Evolutionary conservation across 2,329 filamentous ascomycete species (phyloP).

Genomic region (Fusarium falciforme): DNA sequence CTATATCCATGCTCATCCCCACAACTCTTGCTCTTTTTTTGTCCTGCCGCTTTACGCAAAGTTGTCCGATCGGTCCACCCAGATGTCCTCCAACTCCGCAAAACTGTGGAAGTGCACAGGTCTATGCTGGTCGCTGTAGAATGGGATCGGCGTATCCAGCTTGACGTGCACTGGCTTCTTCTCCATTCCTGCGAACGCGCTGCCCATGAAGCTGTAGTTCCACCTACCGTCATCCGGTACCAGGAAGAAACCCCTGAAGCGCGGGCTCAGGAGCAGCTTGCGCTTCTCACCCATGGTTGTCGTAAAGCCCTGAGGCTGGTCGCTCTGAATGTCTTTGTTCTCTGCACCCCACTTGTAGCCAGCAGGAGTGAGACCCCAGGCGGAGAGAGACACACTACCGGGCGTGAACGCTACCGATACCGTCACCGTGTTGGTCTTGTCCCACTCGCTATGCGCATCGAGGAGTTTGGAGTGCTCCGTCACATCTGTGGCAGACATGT

Average conservation of each 20-base stretch:
- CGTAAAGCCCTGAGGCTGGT: conserved; percentile 93
- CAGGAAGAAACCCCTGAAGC: conserved; percentile 95
- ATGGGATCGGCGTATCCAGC: conserved; percentile 88
- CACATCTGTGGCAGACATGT: conserved; percentile 96
- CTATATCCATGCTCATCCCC: conserved; percentile 3
- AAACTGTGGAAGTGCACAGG: conserved; percentile 98
- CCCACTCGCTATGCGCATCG: conserved; percentile 74
- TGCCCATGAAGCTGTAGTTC: conserved; percentile 99
- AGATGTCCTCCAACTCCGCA: conserved; percentile 95
- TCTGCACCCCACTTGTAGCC: conserved; percentile 98
- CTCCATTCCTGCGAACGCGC: conserved; percentile 85
- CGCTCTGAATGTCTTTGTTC: conserved; percentile 92
- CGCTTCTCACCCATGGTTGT: conserved; percentile 95
- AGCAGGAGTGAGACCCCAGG: conserved; percentile 90
- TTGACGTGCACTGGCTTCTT: conserved; percentile 93
- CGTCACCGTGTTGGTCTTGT: conserved; percentile 89
- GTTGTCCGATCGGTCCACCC: conserved; percentile 92
- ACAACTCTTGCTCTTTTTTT: conserved; percentile 6
- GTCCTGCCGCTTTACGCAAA: conserved; percentile 75
- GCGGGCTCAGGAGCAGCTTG: conserved; percentile 91
- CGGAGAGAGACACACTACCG: conserved; percentile 92
- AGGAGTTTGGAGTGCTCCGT: conserved; percentile 94
- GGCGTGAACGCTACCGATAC: conserved; percentile 97
- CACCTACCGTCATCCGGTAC: conserved; percentile 90
- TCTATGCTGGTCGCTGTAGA: conserved; percentile 93